phyloP scores from a whole-genome alignment of 148 eudicot species.

The Pharnaceum exiguum region DNA sequence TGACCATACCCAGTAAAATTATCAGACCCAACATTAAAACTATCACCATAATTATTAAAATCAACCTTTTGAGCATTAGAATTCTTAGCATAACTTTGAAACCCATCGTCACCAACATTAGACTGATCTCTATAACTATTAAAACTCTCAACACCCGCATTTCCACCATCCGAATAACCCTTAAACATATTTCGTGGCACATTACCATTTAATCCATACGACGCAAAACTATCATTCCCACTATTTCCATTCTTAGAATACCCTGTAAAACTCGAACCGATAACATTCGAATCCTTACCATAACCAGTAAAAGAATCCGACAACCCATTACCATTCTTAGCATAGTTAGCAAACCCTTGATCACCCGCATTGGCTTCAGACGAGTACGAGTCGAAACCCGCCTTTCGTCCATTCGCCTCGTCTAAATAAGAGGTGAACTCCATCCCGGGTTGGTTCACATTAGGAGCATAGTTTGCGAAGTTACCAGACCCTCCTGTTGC shows the following conservation, averaged over 20 bases:
- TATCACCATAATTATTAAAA: constrained; percentile 41
- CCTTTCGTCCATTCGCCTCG: constrained; percentile 33
- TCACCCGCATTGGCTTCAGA: constrained; percentile 39
- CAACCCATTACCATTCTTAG: constrained; percentile 47
- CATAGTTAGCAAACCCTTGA: constrained; percentile 50
- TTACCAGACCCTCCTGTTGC: constrained; percentile 73
- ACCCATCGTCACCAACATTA: constrained; percentile 47
- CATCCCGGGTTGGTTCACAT: constrained; percentile 66
- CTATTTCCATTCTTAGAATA: constrained; percentile 39
- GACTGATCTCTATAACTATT: constrained; percentile 42
- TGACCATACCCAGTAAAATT: constrained; percentile 54
- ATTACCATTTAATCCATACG: constrained; percentile 41
- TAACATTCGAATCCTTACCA: constrained; percentile 35
- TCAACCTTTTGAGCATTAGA: constrained; percentile 36
- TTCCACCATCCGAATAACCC: constrained; percentile 39
- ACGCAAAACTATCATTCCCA: constrained; percentile 37
- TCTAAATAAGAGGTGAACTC: constrained; percentile 48
- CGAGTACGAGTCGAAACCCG: constrained; percentile 32
- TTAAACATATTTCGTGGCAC: constrained; percentile 44
- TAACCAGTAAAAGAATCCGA: constrained; percentile 31
- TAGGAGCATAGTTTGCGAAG: constrained; percentile 54
- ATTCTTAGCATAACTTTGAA: constrained; percentile 40
- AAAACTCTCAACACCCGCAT: constrained; percentile 38
- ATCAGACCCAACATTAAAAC: constrained; percentile 44
- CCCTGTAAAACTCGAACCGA: constrained; percentile 36